Conservation (phyloP, 2,329 filamentous ascomycete species). For the Botrytis cinerea region DNA sequence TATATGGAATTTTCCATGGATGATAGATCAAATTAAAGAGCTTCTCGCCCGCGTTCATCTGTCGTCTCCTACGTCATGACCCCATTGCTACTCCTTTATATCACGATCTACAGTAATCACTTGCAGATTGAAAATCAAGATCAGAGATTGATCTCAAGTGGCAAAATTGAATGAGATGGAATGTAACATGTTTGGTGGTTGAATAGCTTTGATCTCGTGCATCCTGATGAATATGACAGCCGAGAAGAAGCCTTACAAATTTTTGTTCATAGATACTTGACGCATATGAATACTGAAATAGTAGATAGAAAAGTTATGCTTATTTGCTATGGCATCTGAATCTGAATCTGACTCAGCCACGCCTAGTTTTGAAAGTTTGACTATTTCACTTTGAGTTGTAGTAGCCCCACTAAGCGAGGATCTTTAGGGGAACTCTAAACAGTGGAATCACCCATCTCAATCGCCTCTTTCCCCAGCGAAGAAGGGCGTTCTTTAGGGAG, state of each 20-base stretch:
- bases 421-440: not conserved
- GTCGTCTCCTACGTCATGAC: not conserved
- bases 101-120: not conserved
- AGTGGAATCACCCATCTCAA: not conserved
- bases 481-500: not conserved
- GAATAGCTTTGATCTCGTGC: not conserved
- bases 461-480: not conserved
- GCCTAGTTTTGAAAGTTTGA: not conserved
- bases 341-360: not conserved
- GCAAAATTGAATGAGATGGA: not conserved
- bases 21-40: not conserved
- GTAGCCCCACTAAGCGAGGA: not conserved
- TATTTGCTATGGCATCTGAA: not conserved
- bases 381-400: not conserved
- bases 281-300: too few species aligned
- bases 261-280: not conserved
- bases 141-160: not conserved
- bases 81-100: not conserved
- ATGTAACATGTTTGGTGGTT: fast-evolving
- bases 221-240: not conserved
- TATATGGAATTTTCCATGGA: not conserved
- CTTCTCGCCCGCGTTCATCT: not conserved
- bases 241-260: not conserved
- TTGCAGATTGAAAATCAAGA: not conserved
- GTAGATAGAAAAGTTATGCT: not conserved